Base-by-base conservation (phyloP, 805 yeast genomes). In the Ogataea salicorniae region DNA sequence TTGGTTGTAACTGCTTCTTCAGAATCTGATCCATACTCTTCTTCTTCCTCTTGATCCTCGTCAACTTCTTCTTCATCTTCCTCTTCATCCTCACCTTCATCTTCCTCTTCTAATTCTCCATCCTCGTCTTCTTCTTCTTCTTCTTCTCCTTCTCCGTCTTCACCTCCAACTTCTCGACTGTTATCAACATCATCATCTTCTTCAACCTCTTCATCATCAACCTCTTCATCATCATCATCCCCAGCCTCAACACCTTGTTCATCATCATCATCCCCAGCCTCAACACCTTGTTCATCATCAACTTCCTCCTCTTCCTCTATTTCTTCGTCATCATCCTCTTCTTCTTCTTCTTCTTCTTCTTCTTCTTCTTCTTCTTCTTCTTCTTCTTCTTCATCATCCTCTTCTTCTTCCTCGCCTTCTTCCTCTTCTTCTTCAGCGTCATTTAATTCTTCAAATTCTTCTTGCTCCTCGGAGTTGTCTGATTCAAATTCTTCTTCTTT, bases 41-140 rank as follows among this genome's bases (percentile, higher is more conserved):
- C 46, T 23, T 20, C 46, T 14, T 73, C 72, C 4, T 34, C 39
- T 4, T 26, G 34, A 14, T 40, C 45, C 23, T 46, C 48, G 22
- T 46, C 49, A 38, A 44, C 43, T 20, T 40, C 41, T 18, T 37
- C 39, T n/a, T 47, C 49, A 15, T 47, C 49, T 26, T 48, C 48
- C 4, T 22, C 43, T 3, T 35, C 42, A 26, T 46, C 44, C 15
- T 42, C 34, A 3, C 23, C 41, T 13, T 15, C 52, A 15, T 42
- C 45, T 17, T 13, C 34, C 6, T 39, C 34, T 9, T 26, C 31
- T 26, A 26, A 23, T 34, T 51, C 45, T 8, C 14, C 39, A 34
- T 29, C 45, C 22, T 43, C 47, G 14, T 42, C 49, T 18, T 17
- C 33, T n/a, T 23, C 47, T 9, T 26, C 35, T 11, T 39, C 41